Evolutionary conservation across 352 stramenopile species (phyloP).

Genomic region (Bremia lactucae): DNA sequence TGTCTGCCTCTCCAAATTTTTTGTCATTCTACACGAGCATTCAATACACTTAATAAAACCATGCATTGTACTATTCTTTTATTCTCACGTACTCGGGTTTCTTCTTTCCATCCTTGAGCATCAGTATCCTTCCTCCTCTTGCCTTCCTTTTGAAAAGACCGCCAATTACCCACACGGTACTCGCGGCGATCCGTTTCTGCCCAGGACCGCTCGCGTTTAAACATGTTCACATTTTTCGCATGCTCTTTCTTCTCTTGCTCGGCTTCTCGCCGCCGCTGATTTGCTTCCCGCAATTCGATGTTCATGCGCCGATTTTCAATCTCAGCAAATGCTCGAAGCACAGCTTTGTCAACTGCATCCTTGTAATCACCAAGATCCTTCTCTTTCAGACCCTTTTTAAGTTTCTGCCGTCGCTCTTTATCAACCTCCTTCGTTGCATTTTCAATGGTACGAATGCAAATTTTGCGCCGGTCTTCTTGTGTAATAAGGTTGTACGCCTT

Average conservation of each 20-base stretch:
- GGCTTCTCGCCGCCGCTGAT: slow-evolving; percentile 54
- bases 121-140: slow-evolving; percentile 59
- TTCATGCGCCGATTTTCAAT: slow-evolving; percentile 73
- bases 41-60: slow-evolving; percentile 2
- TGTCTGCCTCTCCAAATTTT: slow-evolving; percentile 55
- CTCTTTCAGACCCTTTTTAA: slow-evolving; percentile 79
- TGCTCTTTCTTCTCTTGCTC: slow-evolving; percentile 71
- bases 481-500: slow-evolving; percentile 80
- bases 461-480: slow-evolving; percentile 79
- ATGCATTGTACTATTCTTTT: no score
- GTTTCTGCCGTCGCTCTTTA: slow-evolving; percentile 57
- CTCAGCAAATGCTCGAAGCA: slow-evolving; percentile 75
- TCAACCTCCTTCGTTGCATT: slow-evolving; percentile 54
- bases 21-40: slow-evolving; percentile 31
- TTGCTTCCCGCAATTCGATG: slow-evolving; percentile 59
- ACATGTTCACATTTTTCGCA: slow-evolving; percentile 47
- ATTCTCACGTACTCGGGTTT: slow-evolving; percentile 33
- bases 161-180: slow-evolving; percentile 71
- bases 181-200: slow-evolving; percentile 67
- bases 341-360: slow-evolving; percentile 59
- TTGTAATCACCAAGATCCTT: slow-evolving; percentile 49
- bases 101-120: slow-evolving; percentile 48
- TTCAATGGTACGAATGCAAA: slow-evolving; percentile 66
- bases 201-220: slow-evolving; percentile 71
- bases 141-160: slow-evolving; percentile 61